A percentile compares a stretch with the other conserved stretches of the same genome.
Evolutionary conservation across 2,329 filamentous ascomycete species (phyloP).

Genomic region (Chrysosporium queenslandicum): DNA sequence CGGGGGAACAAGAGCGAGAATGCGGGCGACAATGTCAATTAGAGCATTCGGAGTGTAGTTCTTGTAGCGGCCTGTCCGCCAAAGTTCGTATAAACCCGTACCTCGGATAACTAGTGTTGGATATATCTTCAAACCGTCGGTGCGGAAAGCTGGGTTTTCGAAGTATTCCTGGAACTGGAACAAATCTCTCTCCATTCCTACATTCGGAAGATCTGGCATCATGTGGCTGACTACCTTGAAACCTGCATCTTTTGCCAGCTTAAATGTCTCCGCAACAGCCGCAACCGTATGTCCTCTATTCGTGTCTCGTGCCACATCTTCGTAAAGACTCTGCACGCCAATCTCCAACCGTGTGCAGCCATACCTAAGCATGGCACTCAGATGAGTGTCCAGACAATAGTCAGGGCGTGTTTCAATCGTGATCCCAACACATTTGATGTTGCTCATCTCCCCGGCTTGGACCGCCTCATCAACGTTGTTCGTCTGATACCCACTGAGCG

Average conservation of each 20-base stretch:
- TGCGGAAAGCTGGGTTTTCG: constrained; percentile 88
- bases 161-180: constrained; percentile 98
- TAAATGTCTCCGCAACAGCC: constrained; percentile 91
- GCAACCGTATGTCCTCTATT: constrained; percentile 95
- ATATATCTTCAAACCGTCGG: constrained; percentile 95
- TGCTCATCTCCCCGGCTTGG: constrained; percentile 88
- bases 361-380: constrained; percentile 94
- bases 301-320: constrained; percentile 95
- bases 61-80: constrained; percentile 93
- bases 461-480: constrained; percentile 93
- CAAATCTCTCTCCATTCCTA: constrained; percentile 94
- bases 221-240: constrained; percentile 99
- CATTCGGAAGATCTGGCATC: constrained; percentile 98
- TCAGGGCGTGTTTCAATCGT: constrained; percentile 96
- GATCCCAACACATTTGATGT: constrained; percentile 94
- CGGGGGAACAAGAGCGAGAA: constrained; percentile 83
- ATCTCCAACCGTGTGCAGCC: constrained; percentile 91
- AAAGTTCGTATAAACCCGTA: constrained; percentile 91
- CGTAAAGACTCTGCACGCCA: constrained; percentile 92
- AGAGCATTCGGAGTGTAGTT: constrained; percentile 98
- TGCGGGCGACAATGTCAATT: constrained; percentile 92
- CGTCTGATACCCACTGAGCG: constrained; percentile 89
- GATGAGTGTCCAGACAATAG: constrained; percentile 91
- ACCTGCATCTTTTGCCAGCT: constrained; percentile 90
- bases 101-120: constrained; percentile 94